Evolutionary conservation across 208 protist genomes (phyloP), one percentile per base, ranked within the genome.

Genomic region (Trypanosoma scelopori): DNA sequence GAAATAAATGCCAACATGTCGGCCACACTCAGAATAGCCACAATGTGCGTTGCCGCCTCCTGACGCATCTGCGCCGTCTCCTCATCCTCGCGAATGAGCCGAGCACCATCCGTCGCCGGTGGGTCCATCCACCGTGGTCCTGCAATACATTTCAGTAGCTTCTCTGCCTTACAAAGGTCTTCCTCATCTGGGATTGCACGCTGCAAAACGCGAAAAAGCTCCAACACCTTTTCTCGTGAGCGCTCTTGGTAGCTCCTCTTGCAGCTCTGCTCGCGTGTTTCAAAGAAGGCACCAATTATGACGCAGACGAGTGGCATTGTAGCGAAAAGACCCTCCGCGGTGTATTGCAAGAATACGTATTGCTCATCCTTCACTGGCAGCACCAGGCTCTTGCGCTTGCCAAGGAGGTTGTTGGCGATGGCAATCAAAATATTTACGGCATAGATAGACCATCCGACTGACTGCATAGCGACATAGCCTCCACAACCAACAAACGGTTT

Each of bases 361-460:
- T 59, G 42, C 6, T 60, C 55, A 23, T 49, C 58, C 35, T 28
- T 61, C 18, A 55, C 37, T 47, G 56, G 68, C 41, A 58, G n/a
- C 37, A 76, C 23, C 20, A 68, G 23, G 47, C 51, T 69, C 55
- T 69, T 57, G 20, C 53, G 65, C 49, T 56, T 69, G 11, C 27
- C 66, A 71, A 48, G 46, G 65, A 67, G 74, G 37, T 11, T 50
- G 46, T 68, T 69, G 42, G 70, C 65, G 28, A 81, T 6, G n/a
- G 55, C 69, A 63, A 71, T 65, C 12, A 74, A 60, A 37, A 81
- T 25, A 47, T 77, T 62, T 27, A 76, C 37, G 16, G 67, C 53
- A 62, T 86, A 92, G 22, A 77, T 39, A 32, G 74, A 55, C 86
- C 86, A 93, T 27, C 78, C 86, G 25, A 89, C 60, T n/a, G 81